phyloP scores from a whole-genome alignment of 352 stramenopile genomes.

The Pythium brachiatum region DNA sequence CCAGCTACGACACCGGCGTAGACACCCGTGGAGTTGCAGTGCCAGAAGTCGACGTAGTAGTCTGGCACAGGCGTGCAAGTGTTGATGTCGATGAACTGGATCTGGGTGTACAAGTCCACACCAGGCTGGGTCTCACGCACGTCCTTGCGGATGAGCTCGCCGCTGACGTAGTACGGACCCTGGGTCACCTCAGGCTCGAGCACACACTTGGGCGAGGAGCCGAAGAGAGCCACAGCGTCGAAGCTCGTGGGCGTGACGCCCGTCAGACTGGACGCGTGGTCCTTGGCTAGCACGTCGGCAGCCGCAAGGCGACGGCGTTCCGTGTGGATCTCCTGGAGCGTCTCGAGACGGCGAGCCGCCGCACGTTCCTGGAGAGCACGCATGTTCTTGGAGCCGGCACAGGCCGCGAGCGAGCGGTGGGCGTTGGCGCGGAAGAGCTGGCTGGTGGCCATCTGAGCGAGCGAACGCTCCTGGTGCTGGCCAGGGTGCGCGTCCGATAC shows the following conservation, averaged over 20 bases:
- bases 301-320: slow-evolving; percentile 1
- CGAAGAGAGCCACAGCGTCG: slow-evolving; percentile 7
- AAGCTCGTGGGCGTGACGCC: background rate
- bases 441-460: background rate
- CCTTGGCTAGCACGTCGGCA: slow-evolving; percentile 2
- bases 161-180: slow-evolving; percentile 19
- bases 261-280: slow-evolving; percentile 10
- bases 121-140: slow-evolving; percentile 17
- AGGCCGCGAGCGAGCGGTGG: slow-evolving; percentile 4
- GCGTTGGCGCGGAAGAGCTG: background rate
- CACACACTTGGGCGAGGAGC: slow-evolving; percentile 8
- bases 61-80: slow-evolving; percentile 11
- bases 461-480: background rate
- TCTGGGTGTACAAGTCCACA: slow-evolving; percentile 16
- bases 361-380: slow-evolving; percentile 5
- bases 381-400: background rate
- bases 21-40: slow-evolving; percentile 22
- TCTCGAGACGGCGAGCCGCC: background rate
- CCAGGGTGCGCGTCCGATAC: slow-evolving; percentile 2
- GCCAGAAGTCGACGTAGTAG: slow-evolving; percentile 24
- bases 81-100: slow-evolving; percentile 23
- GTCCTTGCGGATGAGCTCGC: slow-evolving; percentile 22
- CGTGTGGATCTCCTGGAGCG: background rate
- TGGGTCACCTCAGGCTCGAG: slow-evolving; percentile 17
- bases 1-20: slow-evolving; percentile 18